A percentile compares a stretch with the other conserved stretches of the same genome.
Evolutionary conservation across 2,329 filamentous ascomycete species (phyloP).

Genomic region (Aplosporella prunicola): DNA sequence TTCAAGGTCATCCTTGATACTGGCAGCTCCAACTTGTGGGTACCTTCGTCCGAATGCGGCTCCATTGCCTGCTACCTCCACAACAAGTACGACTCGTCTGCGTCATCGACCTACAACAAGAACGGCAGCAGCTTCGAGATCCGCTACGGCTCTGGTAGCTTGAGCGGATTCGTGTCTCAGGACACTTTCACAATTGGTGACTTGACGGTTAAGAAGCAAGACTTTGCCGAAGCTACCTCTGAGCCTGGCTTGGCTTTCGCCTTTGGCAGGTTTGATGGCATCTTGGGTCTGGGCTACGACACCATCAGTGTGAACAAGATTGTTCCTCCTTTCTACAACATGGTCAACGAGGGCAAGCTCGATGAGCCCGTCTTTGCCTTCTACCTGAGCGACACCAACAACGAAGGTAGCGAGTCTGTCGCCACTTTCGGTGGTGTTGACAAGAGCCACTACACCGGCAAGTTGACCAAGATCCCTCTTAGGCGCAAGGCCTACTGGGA

Average conservation of each 20-base stretch:
- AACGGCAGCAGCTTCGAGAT: conserved; percentile 92
- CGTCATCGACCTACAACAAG: conserved; percentile 84
- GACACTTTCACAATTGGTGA: conserved; percentile 84
- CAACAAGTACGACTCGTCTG: conserved; percentile 85
- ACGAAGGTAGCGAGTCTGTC: conserved; percentile 67
- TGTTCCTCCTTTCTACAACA: conserved; percentile 90
- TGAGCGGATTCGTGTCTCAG: conserved; percentile 88
- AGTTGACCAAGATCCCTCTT: conserved; percentile 87
- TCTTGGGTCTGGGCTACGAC: conserved; percentile 88
- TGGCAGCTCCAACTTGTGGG: conserved; percentile 98
- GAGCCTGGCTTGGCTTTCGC: conserved; percentile 97
- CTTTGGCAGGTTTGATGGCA: conserved; percentile 95
- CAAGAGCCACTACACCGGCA: conserved; percentile 69
- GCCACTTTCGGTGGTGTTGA: conserved; percentile 85
- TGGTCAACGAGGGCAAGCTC: conserved; percentile 80
- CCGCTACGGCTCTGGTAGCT: conserved; percentile 85
- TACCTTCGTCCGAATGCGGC: conserved; percentile 78
- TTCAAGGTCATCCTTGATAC: conserved; percentile 99
- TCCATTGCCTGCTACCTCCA: conserved; percentile 98
- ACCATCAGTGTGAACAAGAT: conserved; percentile 96
- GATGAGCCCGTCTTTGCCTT: conserved; percentile 94
- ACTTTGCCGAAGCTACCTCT: conserved; percentile 91
- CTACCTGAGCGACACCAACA: conserved; percentile 73
- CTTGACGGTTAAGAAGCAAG: conserved; percentile 75
- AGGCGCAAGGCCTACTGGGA: conserved; percentile 99